A percentile compares a stretch with the other conserved stretches of the same genome.
These are phyloP conservation scores for Aspergillus tamarii DNA, from an alignment of 2,329 filamentous ascomycete genomes.

Conservation along the genomic window DNA sequence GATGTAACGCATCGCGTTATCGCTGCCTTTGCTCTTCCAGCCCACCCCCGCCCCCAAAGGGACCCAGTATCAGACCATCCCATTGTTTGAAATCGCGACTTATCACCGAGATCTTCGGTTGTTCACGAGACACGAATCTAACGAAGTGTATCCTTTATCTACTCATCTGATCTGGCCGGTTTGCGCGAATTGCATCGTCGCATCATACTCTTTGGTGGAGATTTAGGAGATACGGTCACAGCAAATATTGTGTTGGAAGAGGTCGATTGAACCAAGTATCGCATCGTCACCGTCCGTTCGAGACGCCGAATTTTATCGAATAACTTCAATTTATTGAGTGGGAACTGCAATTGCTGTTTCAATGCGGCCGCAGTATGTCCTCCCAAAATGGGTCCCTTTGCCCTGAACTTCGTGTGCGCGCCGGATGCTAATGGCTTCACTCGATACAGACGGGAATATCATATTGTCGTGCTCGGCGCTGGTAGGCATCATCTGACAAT, in stretches of 20 bases:
- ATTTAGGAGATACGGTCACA: neutral
- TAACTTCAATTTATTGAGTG: neutral
- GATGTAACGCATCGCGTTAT: slow-evolving; percentile 30
- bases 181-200: neutral
- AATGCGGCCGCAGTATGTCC: slow-evolving; percentile 45
- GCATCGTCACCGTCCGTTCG: slow-evolving; percentile 1
- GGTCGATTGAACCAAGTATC: neutral
- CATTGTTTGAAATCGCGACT: slow-evolving; percentile 10
- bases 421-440: slow-evolving; percentile 25
- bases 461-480: slow-evolving; percentile 80
- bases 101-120: neutral
- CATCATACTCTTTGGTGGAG: neutral
- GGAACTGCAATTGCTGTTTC: slow-evolving; percentile 17
- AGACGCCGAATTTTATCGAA: neutral
- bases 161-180: neutral
- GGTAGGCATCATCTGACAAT: slow-evolving; percentile 51
- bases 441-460: slow-evolving; percentile 69
- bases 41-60: slow-evolving; percentile 18
- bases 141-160: slow-evolving; percentile 2
- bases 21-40: slow-evolving; percentile 26
- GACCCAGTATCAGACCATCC: slow-evolving; percentile 14
- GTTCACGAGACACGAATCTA: neutral
- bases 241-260: neutral
- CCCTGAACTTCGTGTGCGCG: slow-evolving; percentile 7
- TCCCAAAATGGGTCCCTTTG: neutral